Evolutionary conservation across 257 asterid genomes (phyloP), one percentile per base, ranked within the genome.

Genomic region (Fraxinus americana): DNA sequence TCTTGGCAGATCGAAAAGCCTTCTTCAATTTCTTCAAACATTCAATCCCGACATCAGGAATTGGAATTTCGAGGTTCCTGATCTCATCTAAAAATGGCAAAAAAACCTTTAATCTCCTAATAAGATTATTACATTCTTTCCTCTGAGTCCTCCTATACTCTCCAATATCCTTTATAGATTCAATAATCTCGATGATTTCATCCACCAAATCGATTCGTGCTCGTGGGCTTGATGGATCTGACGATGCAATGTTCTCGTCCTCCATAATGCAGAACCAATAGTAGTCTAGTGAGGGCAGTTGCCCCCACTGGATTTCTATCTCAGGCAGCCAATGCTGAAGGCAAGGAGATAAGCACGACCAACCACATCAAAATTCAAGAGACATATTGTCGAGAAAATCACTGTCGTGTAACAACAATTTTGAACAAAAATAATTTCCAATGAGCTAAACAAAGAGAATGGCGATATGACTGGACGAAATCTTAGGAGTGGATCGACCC

Each of bases 61-160:
- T 54, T 14, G 88, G 75, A 4, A 7, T 52, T 0, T 85, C 79
- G 8, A 76, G 74, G 19, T 90, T 89, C 38, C 90, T 84, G 67
- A 90, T 81, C 78, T 90, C 97, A 72, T 86, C 92, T 52, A 93
- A 68, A 72, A 92, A 74, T 2, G 96, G 97, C 71, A 86, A 81
- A 75, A 95, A 87, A 3, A 87, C 82, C 80, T 85, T 86, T 77
- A 95, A 65, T 61, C 97, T 86, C 72, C 88, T 80, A 30, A 90
- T 88, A 16, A 93, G 92, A 39, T 74, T 86, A 14, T 66, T 71
- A 79, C 94, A 86, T 75, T 95, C 98, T 78, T 87, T 93, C 77
- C 88, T 85, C 52, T 93, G 98, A 11, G 94, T 93, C 77, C 61
- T 87, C 71, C 98, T 83, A 81, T 78, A 92, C 72, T 91, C 96